Evolutionary conservation across 768 basidiomycete species (phyloP), one percentile per base, ranked within the genome.

Genomic region (Tricholoma sp.): DNA sequence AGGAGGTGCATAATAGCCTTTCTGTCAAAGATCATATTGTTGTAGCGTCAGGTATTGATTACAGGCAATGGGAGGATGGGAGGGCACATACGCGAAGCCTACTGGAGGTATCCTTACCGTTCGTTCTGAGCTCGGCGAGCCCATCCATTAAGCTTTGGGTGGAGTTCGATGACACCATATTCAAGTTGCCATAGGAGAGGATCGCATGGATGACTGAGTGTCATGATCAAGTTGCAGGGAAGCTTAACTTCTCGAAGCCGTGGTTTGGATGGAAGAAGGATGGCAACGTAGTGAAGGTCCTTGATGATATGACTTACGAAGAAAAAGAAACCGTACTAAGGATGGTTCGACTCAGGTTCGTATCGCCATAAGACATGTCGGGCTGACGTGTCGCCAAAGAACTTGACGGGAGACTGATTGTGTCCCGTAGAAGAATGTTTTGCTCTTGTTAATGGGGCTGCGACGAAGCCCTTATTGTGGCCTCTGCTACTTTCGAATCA

Each of bases 141-240:
- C 96, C 11, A 98, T 98, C 64, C 97, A 99, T 99, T 71, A 98
- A 91, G 78, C 80, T 99, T 41, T 99, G 97, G 97, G 93, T 94
- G 72, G 95, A 98, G 76, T 98, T 98, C 69, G 97, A 99, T 66
- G 87, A 96, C 64, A 92, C 87, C 20, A 89, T 99, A 55, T 99
- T 98, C 82, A 89, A 87, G 70, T 71, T 98, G 63, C 87, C 96
- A 9, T 93, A 94, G 76, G 97, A 99, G 80, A 88, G 96, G 47
- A 79, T 72, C 12, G 80, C 83, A 0, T 99, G 96, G 96, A 76
- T 98, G 61, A 76, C 77, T 42, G 89, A 94, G 74, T 90, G 86
- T 63, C 88, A 87, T 64, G 86, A 89, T 56, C 94, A 96, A 66
- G 82, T 98, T 47, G 95, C 98, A 65, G 80, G 75, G 44, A 94